phyloP scores from a whole-genome alignment of 177 flowering plant genomes.

The Vitis hybrid region DNA sequence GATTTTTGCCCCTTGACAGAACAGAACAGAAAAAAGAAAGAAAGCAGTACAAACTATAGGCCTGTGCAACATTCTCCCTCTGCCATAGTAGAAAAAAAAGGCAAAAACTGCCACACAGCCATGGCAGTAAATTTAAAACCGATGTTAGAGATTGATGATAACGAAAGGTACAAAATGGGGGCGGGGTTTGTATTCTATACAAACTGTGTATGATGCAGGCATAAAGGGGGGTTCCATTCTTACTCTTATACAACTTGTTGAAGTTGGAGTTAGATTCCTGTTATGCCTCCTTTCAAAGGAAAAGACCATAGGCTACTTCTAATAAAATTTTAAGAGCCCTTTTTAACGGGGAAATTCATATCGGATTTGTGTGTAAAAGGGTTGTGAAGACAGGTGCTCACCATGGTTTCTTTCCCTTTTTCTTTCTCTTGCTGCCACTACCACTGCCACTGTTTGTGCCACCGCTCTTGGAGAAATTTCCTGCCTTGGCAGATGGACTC shows the following conservation, averaged over 20 bases:
- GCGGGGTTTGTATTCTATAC: conserved; percentile 8
- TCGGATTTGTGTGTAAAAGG: not conserved
- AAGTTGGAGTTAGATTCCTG: not conserved
- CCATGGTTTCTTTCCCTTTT: conserved; percentile 85
- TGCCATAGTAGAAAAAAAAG: too few relatives aligned
- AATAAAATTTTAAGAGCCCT: not conserved
- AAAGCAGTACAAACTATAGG: too few relatives aligned
- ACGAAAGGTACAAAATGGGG: too few relatives aligned
- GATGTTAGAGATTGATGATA: too few relatives aligned
- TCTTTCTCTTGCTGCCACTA: conserved; percentile 62
- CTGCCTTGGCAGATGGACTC: conserved; percentile 39
- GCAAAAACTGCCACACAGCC: too few relatives aligned
- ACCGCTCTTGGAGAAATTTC: conserved; percentile 30
- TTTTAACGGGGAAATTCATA: conserved; percentile 1
- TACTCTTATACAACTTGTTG: not conserved
- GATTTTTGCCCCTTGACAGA: too few relatives aligned
- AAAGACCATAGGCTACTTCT: not conserved
- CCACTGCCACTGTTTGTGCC: conserved; percentile 25
- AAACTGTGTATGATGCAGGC: conserved; percentile 7
- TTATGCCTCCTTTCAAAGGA: not conserved
- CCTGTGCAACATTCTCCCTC: too few relatives aligned
- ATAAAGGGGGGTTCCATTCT: not conserved
- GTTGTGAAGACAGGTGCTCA: conserved; percentile 19
- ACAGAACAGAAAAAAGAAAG: too few relatives aligned
- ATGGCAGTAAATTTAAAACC: too few relatives aligned